Evolutionary conservation across 495 filamentous ascomycete genomes (phyloP), one percentile per base, ranked within the genome.

Genomic region (Pseudotulostoma volvatum): DNA sequence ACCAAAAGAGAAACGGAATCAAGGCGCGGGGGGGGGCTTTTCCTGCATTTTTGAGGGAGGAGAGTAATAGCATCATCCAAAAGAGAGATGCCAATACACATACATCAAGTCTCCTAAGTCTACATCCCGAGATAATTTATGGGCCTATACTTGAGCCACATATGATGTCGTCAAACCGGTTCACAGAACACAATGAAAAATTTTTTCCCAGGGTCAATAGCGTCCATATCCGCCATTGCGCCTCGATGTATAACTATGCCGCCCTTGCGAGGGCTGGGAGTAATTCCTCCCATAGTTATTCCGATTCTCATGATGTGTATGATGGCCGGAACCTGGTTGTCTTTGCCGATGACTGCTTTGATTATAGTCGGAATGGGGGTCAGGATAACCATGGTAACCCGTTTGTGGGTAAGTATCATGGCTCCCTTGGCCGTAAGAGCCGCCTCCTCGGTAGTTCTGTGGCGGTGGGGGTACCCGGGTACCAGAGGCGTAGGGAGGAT

Each of bases 201-300:
- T n/a, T n/a, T n/a, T n/a, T n/a, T n/a, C n/a, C n/a, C n/a, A n/a
- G n/a, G n/a, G n/a, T 39, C 41, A 66, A 40, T 66, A 66, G 4
- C 60, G 57, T 19, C 52, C 54, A 42, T 63, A 63, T 42, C 60
- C 55, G 42, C 57, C 57, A 38, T 47, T 50, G 18, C 48, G 49
- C 40, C 47, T 49, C 36, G 43, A 41, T 18, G 37, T 35, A 44
- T 61, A 50, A 18, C 53, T 32, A 33, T 55, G 49, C 18, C 55
- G 52, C 28, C 52, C 42, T 18, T 51, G 46, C 15, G 43, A 44
- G 23, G 23, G 23, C 11, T 5, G 23, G 23, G 5, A 5, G 19
- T 47, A 41, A 38, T 49, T 45, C 33, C 52, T 47, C 34, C 59
- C 58, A 13, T 56, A 36, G 23, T 40, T 33, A 17, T 17, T 31